Conservation (phyloP, 1,284 basidiomycete genomes). For the Coniferiporia weirii region DNA sequence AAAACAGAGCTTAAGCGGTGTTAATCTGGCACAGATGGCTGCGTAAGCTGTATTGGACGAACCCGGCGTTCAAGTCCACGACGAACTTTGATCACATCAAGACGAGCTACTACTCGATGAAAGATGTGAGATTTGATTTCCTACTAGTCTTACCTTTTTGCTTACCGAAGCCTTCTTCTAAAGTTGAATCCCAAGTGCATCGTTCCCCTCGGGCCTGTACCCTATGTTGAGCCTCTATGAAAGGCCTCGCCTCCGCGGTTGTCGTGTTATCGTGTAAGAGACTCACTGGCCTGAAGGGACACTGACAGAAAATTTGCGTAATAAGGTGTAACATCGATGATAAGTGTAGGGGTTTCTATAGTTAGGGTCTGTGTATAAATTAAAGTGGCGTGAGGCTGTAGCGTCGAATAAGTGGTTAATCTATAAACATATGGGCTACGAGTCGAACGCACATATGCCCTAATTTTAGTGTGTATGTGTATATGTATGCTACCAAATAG, state of each 20-base stretch:
- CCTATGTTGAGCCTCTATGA: slow-evolving; percentile 35
- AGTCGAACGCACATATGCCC: too few relatives aligned
- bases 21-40: slow-evolving; percentile 55
- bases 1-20: not conserved
- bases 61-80: slow-evolving; percentile 81
- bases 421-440: too few relatives aligned
- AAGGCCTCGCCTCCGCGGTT: not conserved
- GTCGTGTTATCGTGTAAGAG: too few relatives aligned
- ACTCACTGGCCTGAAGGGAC: too few relatives aligned
- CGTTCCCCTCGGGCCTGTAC: slow-evolving; percentile 40
- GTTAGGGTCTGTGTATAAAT: too few relatives aligned
- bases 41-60: slow-evolving; percentile 89
- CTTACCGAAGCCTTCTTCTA: slow-evolving; percentile 24
- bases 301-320: too few relatives aligned
- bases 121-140: slow-evolving; percentile 18
- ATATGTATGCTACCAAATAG: too few relatives aligned
- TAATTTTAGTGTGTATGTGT: too few relatives aligned
- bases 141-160: slow-evolving; percentile 10
- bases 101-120: slow-evolving; percentile 74
- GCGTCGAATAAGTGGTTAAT: too few relatives aligned
- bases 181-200: slow-evolving; percentile 64
- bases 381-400: too few relatives aligned
- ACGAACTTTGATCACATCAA: slow-evolving; percentile 90
- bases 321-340: too few relatives aligned
- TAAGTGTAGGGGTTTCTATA: too few relatives aligned